A percentile compares a stretch with the other conserved stretches of the same genome.
phyloP scores from a whole-genome alignment of 495 filamentous ascomycete species.

The Penicilliopsis zonata region DNA sequence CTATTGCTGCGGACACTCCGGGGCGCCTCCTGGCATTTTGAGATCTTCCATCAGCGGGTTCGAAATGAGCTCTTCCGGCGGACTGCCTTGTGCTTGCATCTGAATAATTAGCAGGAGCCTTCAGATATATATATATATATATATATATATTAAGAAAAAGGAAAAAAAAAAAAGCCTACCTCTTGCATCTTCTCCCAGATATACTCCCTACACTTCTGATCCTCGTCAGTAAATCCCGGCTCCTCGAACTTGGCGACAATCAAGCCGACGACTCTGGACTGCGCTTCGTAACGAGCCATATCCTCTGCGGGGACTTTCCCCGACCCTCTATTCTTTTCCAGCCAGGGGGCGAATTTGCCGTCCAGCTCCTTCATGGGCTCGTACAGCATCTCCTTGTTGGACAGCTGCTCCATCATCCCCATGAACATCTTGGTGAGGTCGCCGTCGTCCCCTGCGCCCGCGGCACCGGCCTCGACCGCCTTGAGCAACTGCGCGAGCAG shows the following conservation, averaged over 20 bases:
- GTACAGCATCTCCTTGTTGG: slow-evolving; percentile 95
- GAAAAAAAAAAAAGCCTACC: slow-evolving; percentile 41
- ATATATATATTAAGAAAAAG: no score
- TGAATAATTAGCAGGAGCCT: no score
- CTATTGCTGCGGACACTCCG: slow-evolving; percentile 32
- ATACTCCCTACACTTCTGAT: slow-evolving; percentile 73
- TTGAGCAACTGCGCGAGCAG: slow-evolving; percentile 78
- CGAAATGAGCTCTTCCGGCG: slow-evolving; percentile 79
- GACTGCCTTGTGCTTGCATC: slow-evolving; percentile 95
- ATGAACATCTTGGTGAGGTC: slow-evolving; percentile 87
- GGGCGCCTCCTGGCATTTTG: slow-evolving; percentile 14
- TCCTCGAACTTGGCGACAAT: slow-evolving; percentile 85
- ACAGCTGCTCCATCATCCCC: slow-evolving; percentile 97
- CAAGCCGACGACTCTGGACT: slow-evolving; percentile 69
- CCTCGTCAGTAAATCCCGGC: slow-evolving; percentile 63
- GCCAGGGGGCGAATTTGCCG: slow-evolving; percentile 82
- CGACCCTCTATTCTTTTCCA: slow-evolving; percentile 60
- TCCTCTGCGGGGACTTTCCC: slow-evolving; percentile 54
- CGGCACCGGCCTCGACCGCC: slow-evolving; percentile 50
- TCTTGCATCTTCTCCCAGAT: slow-evolving; percentile 97
- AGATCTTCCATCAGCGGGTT: slow-evolving; percentile 41
- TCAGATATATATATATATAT: no score
- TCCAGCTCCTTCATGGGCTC: slow-evolving; percentile 97
- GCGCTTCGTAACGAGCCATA: slow-evolving; percentile 64
- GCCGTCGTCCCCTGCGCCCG: slow-evolving; percentile 59